Base-by-base conservation (phyloP, 805 yeast species). In the Lipomyces yamanashiensis region DNA sequence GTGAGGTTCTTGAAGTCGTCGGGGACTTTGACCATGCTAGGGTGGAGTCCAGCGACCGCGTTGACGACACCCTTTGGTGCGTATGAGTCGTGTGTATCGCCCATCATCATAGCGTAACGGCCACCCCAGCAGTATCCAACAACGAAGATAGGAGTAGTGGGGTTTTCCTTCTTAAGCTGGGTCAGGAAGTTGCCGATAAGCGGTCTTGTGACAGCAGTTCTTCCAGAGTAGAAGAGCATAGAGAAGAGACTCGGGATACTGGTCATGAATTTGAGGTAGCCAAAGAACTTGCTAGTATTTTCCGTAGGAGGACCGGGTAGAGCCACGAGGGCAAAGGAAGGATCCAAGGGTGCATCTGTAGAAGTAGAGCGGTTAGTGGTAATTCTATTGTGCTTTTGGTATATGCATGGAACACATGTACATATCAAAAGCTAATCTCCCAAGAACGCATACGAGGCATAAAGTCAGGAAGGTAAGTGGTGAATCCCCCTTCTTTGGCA, bases 111-210 rank as follows among this genome's bases (percentile, higher is more conserved):
- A 12, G 68, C 40, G 45, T 47, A 59, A 28, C 66, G 49, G 10
- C 68, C 67, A 10, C 68, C 68, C 63, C 61, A 63, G 57, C 68
- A 65, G 39, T 55, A 62, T 2, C 68, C 68, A 13, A 65, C 66
- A n/a, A 52, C 52, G 41, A 58, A 63, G 36, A 63, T 34, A 2
- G 58, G 52, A 10, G 37, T 7, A 4, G 54, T 48, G 10, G 61
- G 53, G 45, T 43, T 47, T 13, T 53, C 43, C 5, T 23, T 37
- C 40, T 51, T 43, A 9, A 60, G 28, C 28, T 47, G 40, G 49
- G 53, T 54, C 17, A 50, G 52, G 43, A 64, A 62, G n/a, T 48
- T 44, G 28, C 59, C 60, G n/a, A 64, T 49, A 45, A 40, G 8
- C 23, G 61, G 58, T 23, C 23, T 36, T 2, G 60, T 52, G 41